Evolutionary conservation across 768 basidiomycete genomes (phyloP).

Genomic region (Asterophora lycoperdoides): DNA sequence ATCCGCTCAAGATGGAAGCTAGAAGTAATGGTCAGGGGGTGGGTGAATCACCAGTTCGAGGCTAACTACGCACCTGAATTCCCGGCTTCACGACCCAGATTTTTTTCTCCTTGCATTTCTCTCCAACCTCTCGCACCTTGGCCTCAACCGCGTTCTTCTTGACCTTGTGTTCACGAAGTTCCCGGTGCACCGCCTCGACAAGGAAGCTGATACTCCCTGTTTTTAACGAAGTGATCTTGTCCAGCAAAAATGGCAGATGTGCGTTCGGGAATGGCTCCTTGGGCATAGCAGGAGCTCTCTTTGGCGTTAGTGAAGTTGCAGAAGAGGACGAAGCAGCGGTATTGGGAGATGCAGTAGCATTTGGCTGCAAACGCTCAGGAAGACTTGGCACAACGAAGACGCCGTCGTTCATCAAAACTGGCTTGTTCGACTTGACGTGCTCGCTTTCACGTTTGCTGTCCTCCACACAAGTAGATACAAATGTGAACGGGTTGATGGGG

Average conservation of each 20-base stretch:
- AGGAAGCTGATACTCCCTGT: conserved; percentile 62
- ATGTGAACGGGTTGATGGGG: conserved; percentile 77
- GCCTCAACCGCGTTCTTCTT: conserved; percentile 84
- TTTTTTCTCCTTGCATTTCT: conserved; percentile 69
- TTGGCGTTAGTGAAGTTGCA: conserved; percentile 16
- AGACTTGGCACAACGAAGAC: conserved; percentile 47
- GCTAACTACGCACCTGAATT: conserved; percentile 20
- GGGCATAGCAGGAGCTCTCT: conserved; percentile 31
- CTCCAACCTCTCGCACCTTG: conserved; percentile 72
- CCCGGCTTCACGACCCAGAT: conserved; percentile 65
- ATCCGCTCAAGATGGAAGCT: conserved; percentile 8
- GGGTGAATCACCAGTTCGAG: not conserved
- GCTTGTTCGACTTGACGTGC: conserved; percentile 10
- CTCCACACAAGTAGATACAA: conserved; percentile 48
- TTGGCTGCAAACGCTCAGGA: conserved; percentile 30
- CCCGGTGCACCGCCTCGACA: conserved; percentile 69
- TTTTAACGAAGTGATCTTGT: conserved; percentile 58
- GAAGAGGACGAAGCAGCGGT: conserved; percentile 13
- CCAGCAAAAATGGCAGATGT: conserved; percentile 54
- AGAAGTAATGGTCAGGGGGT: not conserved
- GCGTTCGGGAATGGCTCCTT: conserved; percentile 68
- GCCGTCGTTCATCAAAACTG: conserved; percentile 18
- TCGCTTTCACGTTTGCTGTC: conserved; percentile 28
- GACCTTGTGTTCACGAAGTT: conserved; percentile 62
- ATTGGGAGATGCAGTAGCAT: conserved; percentile 11